Evolutionary conservation across 2,329 filamentous ascomycete genomes (phyloP).

Genomic region (Ophiostoma himal-ulmi): DNA sequence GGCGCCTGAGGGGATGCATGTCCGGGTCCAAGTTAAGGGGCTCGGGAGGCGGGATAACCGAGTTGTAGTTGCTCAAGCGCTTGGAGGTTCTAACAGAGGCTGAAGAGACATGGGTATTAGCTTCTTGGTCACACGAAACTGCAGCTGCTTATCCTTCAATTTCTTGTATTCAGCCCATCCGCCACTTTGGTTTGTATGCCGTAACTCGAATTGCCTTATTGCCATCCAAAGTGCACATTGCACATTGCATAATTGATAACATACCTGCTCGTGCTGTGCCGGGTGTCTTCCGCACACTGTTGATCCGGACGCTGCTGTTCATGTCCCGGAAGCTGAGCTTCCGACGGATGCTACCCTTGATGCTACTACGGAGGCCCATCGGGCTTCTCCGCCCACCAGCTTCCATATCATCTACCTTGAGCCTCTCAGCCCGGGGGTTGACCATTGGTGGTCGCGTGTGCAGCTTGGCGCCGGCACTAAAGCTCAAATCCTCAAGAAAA

Average conservation of each 20-base stretch:
- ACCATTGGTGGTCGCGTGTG: constrained; percentile 65
- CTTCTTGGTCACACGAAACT: constrained; percentile 19
- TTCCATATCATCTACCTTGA: constrained; percentile 64
- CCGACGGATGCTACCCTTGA: constrained; percentile 80
- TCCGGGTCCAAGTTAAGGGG: constrained; percentile 82
- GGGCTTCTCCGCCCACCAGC: constrained; percentile 50
- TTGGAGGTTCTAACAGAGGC: constrained; percentile 70
- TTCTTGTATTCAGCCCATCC: constrained; percentile 1
- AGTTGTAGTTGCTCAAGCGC: constrained; percentile 94
- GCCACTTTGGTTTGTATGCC: neutral
- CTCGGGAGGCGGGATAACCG: constrained; percentile 89
- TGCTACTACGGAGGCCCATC: constrained; percentile 47
- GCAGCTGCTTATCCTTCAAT: neutral
- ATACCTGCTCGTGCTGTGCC: constrained; percentile 67
- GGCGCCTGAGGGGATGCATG: constrained; percentile 91
- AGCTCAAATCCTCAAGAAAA: constrained; percentile 86
- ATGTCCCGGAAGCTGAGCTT: constrained; percentile 92
- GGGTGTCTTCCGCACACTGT: constrained; percentile 68
- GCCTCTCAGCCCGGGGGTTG: constrained; percentile 73
- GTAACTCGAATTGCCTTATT: neutral
- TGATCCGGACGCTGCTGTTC: constrained; percentile 56
- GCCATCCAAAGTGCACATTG: neutral
- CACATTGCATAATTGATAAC: constrained; percentile 32
- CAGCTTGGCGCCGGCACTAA: constrained; percentile 75
- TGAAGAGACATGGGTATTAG: constrained; percentile 30